Evolutionary conservation across 805 yeast species (phyloP).

Genomic region (Yarrowia keelungensis): DNA sequence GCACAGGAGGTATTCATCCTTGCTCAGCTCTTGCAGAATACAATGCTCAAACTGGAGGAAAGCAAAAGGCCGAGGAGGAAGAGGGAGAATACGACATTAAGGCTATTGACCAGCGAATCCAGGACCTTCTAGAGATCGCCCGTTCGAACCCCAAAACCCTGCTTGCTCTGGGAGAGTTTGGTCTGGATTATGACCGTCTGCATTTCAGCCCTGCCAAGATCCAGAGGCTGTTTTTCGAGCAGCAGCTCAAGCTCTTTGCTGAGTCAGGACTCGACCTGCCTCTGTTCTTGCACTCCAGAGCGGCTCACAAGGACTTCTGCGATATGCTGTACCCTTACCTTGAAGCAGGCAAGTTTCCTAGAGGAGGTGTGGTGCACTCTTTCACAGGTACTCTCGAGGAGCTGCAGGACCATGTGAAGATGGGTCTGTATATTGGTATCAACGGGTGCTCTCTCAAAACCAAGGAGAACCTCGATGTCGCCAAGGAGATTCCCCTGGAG

Average conservation of each 20-base stretch:
- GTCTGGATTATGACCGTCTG: constrained; percentile 91
- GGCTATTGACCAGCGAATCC: constrained; percentile 53
- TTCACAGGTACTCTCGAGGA: constrained; percentile 85
- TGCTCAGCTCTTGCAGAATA: constrained; percentile 73
- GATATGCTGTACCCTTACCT: constrained; percentile 68
- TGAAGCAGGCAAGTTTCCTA: constrained; percentile 49
- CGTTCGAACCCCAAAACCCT: constrained; percentile 57
- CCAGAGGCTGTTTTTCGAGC: constrained; percentile 71
- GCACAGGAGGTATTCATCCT: constrained; percentile 96
- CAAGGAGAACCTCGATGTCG: constrained; percentile 73
- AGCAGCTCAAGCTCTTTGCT: constrained; percentile 72
- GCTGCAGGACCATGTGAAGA: constrained; percentile 59
- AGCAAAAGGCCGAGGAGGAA: constrained; percentile 41
- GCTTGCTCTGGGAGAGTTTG: constrained; percentile 92
- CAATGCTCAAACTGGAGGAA: constrained; percentile 45
- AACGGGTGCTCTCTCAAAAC: constrained; percentile 93
- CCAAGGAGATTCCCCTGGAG: constrained; percentile 69
- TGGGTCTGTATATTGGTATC: constrained; percentile 76
- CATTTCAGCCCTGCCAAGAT: constrained; percentile 72
- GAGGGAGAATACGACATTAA: constrained; percentile 23
- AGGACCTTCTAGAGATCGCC: constrained; percentile 59
- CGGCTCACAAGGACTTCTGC: constrained; percentile 80
- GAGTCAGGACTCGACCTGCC: constrained; percentile 67
- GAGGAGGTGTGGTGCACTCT: constrained; percentile 90
- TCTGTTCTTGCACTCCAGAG: constrained; percentile 88